Base-by-base conservation (phyloP, 495 filamentous ascomycete genomes). In the Terfezia boudieri region DNA sequence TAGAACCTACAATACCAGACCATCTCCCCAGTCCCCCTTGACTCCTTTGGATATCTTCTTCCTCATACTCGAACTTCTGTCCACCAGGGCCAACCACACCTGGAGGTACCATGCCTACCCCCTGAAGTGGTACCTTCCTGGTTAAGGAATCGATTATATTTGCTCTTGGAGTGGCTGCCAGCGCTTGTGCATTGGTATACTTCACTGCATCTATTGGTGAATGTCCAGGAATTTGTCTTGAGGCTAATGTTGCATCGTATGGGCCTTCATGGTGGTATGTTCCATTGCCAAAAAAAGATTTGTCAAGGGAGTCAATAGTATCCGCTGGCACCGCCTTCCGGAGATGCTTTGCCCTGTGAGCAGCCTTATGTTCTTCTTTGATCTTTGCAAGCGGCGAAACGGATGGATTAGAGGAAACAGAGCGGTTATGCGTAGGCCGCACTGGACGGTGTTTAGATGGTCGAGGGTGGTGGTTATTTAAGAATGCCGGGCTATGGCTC, bases 191-290 rank as follows among this genome's bases (percentile, higher is more conserved):
- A 67, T 90, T 95, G 14, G 78, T 79, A 10, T 76, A 71, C 53
- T 68, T 69, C 5, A 94, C 74, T 7, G 90, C 92, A 36, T 83
- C 85, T 12, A 96, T 66, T 0, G 90, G 90, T 49, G 70, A 84
- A 63, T 60, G 65, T 71, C 53, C 73, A 68, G 61, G 66, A 71
- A 60, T 76, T 66, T n/a, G 65, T 68, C 66, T 94, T 26, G 84
- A 75, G 7, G 79, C 67, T 49, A 83, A 72, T 4, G 83, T 81
- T 0, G 90, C 86, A 65, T 98, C 90, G 59, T 84, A 98, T 0
- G 90, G 90, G 0, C 90, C 90, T 55, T 83, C 84, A 59, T 98
- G 90, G 64, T 98, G 90, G 61, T 93, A 96, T 14, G 12, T 14
- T 46, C 41, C 41, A 20, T 14, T 46, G 41, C 41, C 41, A 20